Percentiles rank a stretch among this genome's conserved stretches.
These are phyloP conservation scores for Debaryomyces sp. DNA, from an alignment of 1,139 yeast species.

Conservation along the genomic window DNA sequence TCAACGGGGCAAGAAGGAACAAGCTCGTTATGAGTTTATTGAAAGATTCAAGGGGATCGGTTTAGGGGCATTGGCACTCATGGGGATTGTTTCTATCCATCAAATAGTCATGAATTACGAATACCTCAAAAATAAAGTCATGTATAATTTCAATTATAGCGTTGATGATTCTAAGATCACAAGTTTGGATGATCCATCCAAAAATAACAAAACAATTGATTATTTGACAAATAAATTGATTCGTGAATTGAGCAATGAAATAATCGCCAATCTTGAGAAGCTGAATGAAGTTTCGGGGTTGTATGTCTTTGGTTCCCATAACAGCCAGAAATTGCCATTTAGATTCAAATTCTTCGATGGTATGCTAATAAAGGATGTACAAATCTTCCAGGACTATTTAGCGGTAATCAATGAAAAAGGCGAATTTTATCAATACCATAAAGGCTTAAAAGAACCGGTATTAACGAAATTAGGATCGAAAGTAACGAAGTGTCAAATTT, in stretches of 20 bases:
- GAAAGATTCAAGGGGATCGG: constrained; percentile 39
- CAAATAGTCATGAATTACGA: constrained; percentile 47
- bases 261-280: constrained; percentile 23
- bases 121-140: constrained; percentile 31
- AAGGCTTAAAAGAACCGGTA: constrained; percentile 30
- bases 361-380: constrained; percentile 59
- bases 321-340: constrained; percentile 52
- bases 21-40: constrained; percentile 27
- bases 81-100: constrained; percentile 38
- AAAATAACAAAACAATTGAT: constrained; percentile 29
- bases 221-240: constrained; percentile 27
- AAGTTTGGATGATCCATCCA: constrained; percentile 31
- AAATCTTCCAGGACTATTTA: constrained; percentile 47
- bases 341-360: constrained; percentile 68
- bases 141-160: constrained; percentile 32
- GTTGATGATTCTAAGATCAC: constrained; percentile 29
- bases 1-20: constrained; percentile 23
- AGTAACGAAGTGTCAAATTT: constrained; percentile 54
- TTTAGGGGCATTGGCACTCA: constrained; percentile 33
- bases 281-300: constrained; percentile 36
- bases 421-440: constrained; percentile 72
- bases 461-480: constrained; percentile 39
- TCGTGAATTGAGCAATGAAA: constrained; percentile 36
- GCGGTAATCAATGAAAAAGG: constrained; percentile 74
- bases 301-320: constrained; percentile 40